Base-by-base conservation (phyloP, 108 stramenopile genomes). In the Nitzschia inconspicua region DNA sequence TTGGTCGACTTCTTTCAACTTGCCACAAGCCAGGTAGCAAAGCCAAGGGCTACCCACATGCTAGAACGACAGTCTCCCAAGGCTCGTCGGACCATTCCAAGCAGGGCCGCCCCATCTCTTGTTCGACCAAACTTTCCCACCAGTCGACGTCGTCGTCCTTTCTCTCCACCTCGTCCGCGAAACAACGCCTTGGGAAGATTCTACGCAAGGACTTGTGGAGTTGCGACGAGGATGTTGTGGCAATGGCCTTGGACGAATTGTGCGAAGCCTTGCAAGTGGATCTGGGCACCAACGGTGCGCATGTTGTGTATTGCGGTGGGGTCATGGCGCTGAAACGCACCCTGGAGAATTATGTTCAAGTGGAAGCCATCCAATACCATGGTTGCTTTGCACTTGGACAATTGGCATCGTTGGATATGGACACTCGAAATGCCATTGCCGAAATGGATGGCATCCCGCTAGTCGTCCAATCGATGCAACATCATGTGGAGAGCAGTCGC, bases 401-500 rank as follows among this genome's bases (percentile, higher is more conserved):
- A 36, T 27, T 76, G 48, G 75, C 22, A 23, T 47, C 75, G 0
- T 20, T 76, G 60, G 69, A 76, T 40, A 22, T 54, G 10, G 65
- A 72, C 13, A 66, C 75, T 6, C 64, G 76, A 36, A 34, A 60
- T 0, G 50, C 53, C 19, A 58, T 78, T 31, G 59, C 44, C 4
- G 67, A 70, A 22, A 47, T 60, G 23, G 74, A 78, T 22, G 79
- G 78, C 9, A 72, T 83, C 28, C 56, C 71, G 23, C 43, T 64
- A 18, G 72, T 84, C 26, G 53, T 77, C 0, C 56, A 16, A 9
- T 80, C 79, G 31, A 85, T 89, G 87, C 51, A 63, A 54, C 39
- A 29, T 23, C 65, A 77, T 47, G 44, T 44, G 1, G 54, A 46
- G 16, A 66, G 70, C 39, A 47, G 44, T 20, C 43, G 60, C 24